phyloP scores from a whole-genome alignment of 345 rosid genomes.

The Aquilaria malaccensis region DNA sequence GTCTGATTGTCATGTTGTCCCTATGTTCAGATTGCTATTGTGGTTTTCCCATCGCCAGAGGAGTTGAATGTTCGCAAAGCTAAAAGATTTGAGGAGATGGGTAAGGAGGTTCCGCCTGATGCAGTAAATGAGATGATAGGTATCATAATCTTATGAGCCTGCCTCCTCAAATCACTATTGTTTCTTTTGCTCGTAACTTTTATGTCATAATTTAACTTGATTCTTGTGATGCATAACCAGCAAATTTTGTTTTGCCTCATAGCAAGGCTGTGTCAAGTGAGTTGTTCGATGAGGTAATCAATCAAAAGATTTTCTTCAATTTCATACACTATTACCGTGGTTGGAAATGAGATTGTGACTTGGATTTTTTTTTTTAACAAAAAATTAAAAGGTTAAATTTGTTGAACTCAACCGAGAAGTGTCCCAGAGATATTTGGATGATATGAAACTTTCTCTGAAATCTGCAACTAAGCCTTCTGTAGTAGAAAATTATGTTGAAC shows the following conservation, averaged over 20 bases:
- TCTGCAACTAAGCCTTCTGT: slow-evolving; percentile 12
- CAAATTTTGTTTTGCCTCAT: slow-evolving; percentile 20
- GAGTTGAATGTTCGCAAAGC: slow-evolving; percentile 17
- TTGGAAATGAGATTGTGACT: slow-evolving; percentile 5
- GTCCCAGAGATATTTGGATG: slow-evolving; percentile 20
- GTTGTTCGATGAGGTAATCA: slow-evolving; percentile 19
- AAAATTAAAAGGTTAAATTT: slow-evolving; percentile 18
- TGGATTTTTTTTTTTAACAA: background rate
- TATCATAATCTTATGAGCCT: background rate
- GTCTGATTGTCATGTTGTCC: no score
- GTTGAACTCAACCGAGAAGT: slow-evolving; percentile 19
- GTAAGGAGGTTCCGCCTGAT: slow-evolving; percentile 27
- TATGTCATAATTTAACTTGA: background rate
- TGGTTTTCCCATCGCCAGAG: slow-evolving; percentile 24
- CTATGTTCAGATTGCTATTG: slow-evolving; percentile 22
- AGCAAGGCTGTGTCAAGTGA: slow-evolving; percentile 26
- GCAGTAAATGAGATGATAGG: slow-evolving; percentile 25
- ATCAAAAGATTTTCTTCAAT: background rate
- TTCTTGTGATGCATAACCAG: slow-evolving; percentile 10
- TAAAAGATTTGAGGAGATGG: slow-evolving; percentile 30
- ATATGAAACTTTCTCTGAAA: slow-evolving; percentile 18
- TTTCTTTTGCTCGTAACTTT: background rate
- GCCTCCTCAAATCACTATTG: background rate
- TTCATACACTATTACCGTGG: background rate
- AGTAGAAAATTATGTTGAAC: slow-evolving; percentile 9